phyloP scores from a whole-genome alignment of 352 stramenopile species.

The Phytophthora ramorum region DNA sequence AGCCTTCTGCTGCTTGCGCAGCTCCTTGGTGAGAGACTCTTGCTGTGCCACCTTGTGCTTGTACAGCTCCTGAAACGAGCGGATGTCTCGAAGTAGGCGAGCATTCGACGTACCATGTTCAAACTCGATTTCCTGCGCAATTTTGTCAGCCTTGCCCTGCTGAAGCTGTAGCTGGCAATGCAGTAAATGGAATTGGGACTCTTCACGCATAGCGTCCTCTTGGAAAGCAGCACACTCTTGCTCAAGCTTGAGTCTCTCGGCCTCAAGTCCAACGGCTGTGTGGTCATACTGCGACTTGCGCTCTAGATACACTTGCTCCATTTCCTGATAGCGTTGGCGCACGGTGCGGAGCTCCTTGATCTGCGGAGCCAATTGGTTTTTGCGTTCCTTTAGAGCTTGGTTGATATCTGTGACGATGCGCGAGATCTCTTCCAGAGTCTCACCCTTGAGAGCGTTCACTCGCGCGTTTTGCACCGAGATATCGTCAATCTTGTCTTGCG shows the following conservation, averaged over 20 bases:
- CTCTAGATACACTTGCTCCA: constrained; percentile 89
- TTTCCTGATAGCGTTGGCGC: constrained; percentile 90
- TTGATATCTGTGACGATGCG: constrained; percentile 93
- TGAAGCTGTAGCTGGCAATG: constrained; percentile 83
- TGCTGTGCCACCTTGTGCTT: constrained; percentile 92
- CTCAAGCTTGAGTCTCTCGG: constrained; percentile 91
- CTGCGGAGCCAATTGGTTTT: constrained; percentile 92
- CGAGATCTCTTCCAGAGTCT: constrained; percentile 95
- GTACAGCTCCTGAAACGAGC: constrained; percentile 91
- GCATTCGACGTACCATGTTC: constrained; percentile 71
- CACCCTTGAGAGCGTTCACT: constrained; percentile 92
- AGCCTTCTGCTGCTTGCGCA: constrained; percentile 91
- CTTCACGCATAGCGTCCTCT: constrained; percentile 88
- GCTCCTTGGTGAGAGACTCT: constrained; percentile 88
- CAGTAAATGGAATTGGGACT: constrained; percentile 88
- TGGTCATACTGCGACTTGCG: constrained; percentile 92
- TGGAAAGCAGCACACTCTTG: constrained; percentile 90
- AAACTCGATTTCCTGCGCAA: constrained; percentile 90
- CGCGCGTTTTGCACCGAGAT: constrained; percentile 89
- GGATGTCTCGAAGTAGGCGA: constrained; percentile 87
- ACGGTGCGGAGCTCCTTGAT: constrained; percentile 92
- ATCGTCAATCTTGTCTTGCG: constrained; percentile 87
- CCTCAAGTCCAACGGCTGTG: constrained; percentile 85
- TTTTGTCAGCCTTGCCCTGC: constrained; percentile 75
- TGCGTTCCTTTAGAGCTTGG: constrained; percentile 90